These are phyloP conservation scores for Cladorrhinum samala DNA, from an alignment of 495 filamentous ascomycete species.

Conservation along the genomic window DNA sequence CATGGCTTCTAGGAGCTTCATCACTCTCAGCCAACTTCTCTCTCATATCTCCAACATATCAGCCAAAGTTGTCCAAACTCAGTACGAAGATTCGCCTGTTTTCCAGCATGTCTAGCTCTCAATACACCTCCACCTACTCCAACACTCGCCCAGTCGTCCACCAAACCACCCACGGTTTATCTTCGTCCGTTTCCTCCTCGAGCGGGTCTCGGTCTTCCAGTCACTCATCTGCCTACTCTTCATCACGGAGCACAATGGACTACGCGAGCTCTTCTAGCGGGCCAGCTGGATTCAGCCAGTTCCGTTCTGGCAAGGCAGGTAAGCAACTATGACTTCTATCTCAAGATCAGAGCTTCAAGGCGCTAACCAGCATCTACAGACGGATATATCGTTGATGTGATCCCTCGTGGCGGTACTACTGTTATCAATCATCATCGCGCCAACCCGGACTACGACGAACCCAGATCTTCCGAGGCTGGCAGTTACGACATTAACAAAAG, in stretches of 20 bases:
- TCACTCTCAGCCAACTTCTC: no score
- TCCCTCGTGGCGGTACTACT: not conserved
- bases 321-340: not conserved
- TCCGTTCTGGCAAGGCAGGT: conserved; percentile 13
- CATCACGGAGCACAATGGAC: not conserved
- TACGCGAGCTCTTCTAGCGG: no score
- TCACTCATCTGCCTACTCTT: conserved; percentile 9
- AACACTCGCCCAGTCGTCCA: conserved; percentile 11
- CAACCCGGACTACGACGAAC: conserved; percentile 13
- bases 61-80: no score
- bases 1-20: no score
- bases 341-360: not conserved
- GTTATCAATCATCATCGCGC: conserved; percentile 16
- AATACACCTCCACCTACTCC: conserved; percentile 2
- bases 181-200: no score
- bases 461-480: conserved; percentile 11
- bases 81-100: no score
- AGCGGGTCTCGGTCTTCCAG: not conserved
- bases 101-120: not conserved
- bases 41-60: no score
- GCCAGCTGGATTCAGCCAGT: no score
- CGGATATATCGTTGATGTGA: not conserved
- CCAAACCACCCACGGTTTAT: not conserved
- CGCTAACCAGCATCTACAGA: not conserved
- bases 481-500: not conserved